Conservation (phyloP, 2,329 filamentous ascomycete genomes). For the Davidsoniella eucalypti region DNA sequence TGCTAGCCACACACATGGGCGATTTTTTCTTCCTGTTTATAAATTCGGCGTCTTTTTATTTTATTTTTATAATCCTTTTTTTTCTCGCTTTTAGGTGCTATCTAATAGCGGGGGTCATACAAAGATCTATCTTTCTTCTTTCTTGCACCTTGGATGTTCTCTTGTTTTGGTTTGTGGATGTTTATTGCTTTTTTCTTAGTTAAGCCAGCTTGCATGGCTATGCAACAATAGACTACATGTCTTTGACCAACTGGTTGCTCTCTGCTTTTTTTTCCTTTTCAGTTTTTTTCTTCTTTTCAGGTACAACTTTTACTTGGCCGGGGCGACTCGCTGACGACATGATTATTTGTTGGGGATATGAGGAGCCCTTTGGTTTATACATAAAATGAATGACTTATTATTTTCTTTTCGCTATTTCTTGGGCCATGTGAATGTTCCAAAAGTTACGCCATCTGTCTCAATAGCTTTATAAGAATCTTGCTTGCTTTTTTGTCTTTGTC, state of each 20-base stretch:
- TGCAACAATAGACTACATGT: too few relatives aligned
- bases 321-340: background rate
- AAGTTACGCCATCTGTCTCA: too few relatives aligned
- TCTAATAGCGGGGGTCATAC: too few relatives aligned
- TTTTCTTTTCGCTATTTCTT: background rate
- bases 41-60: too few relatives aligned
- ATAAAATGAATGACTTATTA: background rate
- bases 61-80: too few relatives aligned
- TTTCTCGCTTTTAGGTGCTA: too few relatives aligned
- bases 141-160: background rate
- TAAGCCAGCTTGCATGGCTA: background rate
- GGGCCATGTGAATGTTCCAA: too few relatives aligned
- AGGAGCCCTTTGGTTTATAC: background rate
- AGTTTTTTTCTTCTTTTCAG: conserved; percentile 11
- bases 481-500: too few relatives aligned
- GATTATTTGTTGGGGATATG: background rate
- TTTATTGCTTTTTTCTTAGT: conserved; percentile 2
- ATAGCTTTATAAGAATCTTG: background rate
- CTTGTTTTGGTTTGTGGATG: conserved; percentile 1
- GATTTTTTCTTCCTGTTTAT: too few relatives aligned
- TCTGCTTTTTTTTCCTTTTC: conserved; percentile 14
- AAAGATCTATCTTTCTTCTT: conserved; percentile 17
- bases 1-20: too few relatives aligned
- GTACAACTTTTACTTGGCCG: background rate
- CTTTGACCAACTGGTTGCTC: background rate